phyloP scores from a whole-genome alignment of 2,329 filamentous ascomycete genomes.

The Aureobasidium namibiae region DNA sequence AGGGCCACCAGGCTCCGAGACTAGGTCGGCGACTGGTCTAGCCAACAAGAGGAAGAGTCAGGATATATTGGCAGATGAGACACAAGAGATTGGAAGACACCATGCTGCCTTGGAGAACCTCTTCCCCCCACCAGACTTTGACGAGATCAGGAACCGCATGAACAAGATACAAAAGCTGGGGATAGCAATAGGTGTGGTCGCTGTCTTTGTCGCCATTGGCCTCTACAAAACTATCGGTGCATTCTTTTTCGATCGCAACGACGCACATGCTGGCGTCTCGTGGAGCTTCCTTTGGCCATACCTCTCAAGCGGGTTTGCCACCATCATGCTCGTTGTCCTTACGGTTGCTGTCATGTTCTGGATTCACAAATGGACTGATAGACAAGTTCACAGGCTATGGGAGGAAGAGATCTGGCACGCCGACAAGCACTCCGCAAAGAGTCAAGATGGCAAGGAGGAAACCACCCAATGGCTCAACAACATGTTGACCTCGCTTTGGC shows the following conservation, averaged over 20 bases:
- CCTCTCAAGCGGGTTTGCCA: not conserved
- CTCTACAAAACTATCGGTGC: not conserved
- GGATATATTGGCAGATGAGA: constrained; percentile 36
- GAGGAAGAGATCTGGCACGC: constrained; percentile 64
- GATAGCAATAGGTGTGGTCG: not conserved
- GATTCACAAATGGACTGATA: constrained; percentile 52
- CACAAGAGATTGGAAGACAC: constrained; percentile 31
- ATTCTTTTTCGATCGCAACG: not conserved
- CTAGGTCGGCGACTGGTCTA: constrained; percentile 37
- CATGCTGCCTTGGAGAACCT: constrained; percentile 40
- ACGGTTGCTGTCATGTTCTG: constrained; percentile 28
- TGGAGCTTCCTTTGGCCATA: not conserved
- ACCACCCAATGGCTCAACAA: constrained; percentile 66
- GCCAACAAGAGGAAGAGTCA: constrained; percentile 37
- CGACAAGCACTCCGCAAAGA: constrained; percentile 42
- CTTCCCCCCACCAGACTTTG: constrained; percentile 48
- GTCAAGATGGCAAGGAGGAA: constrained; percentile 46
- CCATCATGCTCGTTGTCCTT: not conserved
- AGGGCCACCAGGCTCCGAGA: constrained; percentile 29
- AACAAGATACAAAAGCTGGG: constrained; percentile 5
- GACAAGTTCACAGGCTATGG: constrained; percentile 54
- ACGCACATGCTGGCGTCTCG: not conserved
- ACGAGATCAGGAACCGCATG: constrained; percentile 27
- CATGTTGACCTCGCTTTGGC: constrained; percentile 60
- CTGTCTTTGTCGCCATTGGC: not conserved